Conservation (phyloP, 495 filamentous ascomycete genomes). For the Parathielavia appendiculata region DNA sequence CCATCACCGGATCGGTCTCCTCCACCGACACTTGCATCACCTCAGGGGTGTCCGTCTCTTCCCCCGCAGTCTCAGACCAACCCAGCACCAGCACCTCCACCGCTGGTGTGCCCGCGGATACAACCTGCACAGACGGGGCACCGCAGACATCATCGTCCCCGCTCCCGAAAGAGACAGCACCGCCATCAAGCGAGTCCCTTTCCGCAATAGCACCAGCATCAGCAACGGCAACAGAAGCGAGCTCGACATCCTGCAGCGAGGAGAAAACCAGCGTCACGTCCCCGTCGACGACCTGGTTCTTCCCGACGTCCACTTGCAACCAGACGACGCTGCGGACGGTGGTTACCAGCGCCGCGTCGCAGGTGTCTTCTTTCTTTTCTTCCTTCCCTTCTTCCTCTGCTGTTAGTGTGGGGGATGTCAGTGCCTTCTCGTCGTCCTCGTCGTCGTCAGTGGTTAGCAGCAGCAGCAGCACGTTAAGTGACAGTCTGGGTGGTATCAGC, state of each 20-base stretch:
- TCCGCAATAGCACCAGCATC: too few species aligned
- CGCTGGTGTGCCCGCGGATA: neutral
- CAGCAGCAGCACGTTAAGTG: neutral
- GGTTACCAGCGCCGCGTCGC: neutral
- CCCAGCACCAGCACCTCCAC: neutral
- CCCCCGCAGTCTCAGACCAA: neutral
- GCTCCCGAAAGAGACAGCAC: neutral
- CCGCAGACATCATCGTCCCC: neutral
- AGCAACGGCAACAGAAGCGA: neutral
- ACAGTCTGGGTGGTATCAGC: neutral
- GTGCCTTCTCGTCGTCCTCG: neutral
- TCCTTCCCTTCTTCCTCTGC: too few species aligned
- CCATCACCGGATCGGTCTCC: neutral
- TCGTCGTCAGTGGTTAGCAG: neutral
- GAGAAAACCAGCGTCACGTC: conserved; percentile 4
- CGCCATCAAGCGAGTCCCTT: neutral
- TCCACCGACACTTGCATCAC: neutral
- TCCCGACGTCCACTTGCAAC: neutral
- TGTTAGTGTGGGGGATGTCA: too few species aligned
- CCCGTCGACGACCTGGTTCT: neutral
- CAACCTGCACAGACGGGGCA: neutral
- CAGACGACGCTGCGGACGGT: conserved; percentile 11
- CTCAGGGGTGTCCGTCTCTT: neutral
- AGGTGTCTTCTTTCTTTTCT: too few species aligned
- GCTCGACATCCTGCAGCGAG: conserved; percentile 22